These are phyloP conservation scores for Amphibolis antarctica DNA, from an alignment of 106 monocot species.

Conservation along the genomic window DNA sequence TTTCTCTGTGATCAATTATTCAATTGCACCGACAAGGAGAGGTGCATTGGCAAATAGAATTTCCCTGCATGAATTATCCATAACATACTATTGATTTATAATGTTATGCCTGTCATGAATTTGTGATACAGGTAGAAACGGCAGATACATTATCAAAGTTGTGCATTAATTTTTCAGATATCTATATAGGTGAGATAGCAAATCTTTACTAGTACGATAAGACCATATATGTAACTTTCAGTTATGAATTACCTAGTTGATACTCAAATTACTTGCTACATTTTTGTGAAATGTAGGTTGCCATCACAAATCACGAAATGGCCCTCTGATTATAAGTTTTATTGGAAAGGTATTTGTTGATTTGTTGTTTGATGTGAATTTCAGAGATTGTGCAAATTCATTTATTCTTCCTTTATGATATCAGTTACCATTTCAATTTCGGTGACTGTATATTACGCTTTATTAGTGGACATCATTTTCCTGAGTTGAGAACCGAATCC, in stretches of 20 bases:
- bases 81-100: no score
- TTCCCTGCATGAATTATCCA: no score
- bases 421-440: not conserved
- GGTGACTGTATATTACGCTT: no score
- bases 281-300: slow-evolving; percentile 42
- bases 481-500: not conserved
- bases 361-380: not conserved
- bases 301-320: slow-evolving; percentile 55
- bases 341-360: slow-evolving; percentile 55
- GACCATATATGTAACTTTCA: not conserved
- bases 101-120: not conserved
- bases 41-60: no score
- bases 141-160: slow-evolving; percentile 46
- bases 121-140: slow-evolving; percentile 41
- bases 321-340: slow-evolving; percentile 59
- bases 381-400: not conserved
- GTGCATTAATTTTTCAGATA: slow-evolving; percentile 54
- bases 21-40: no score
- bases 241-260: not conserved
- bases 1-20: no score
- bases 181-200: slow-evolving; percentile 46
- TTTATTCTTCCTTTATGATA: not conserved
- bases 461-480: no score
- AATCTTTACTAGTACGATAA: not conserved
- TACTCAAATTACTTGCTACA: not conserved